Base-by-base conservation (phyloP, 2,329 filamentous ascomycete species). In the Sporothrix sp. region DNA sequence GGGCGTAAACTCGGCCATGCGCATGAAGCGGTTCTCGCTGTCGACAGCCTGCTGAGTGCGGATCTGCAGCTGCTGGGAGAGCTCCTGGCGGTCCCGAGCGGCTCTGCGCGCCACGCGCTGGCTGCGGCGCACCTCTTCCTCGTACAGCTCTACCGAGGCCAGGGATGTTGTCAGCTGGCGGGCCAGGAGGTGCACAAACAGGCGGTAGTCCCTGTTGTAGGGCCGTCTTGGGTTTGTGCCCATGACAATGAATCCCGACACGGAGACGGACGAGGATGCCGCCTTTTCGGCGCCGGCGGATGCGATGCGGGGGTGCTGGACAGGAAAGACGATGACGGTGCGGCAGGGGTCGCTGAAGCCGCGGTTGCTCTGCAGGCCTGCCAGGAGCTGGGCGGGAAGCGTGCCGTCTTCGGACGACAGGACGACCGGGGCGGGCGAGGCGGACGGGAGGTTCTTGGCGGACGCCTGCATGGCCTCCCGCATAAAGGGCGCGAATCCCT, bases 1-100 rank as follows among this genome's bases (percentile, higher is more conserved):
- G 0, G 87, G 87, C 0, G 85, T 84, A 56, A 88, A 87, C 61
- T 90, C 86, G 2, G 87, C 85, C 84, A 93, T 89, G 39, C 85
- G 75, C 1, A 85, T 87, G 62, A 93, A 93, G 52, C 84, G 83
- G 28, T 84, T 82, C 63, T 93, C 87, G 61, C 81, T 81, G 59
- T 83, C 79, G 37, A 75, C 71, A 0, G 78, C 77, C 59, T 83
- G 77, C 57, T 78, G 74, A 1, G 79, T 81, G 28, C 77, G 70
- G 16, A 84, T 72, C 38, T 81, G 80, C 13, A 93, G 72, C 61
- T 91, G 84, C 62, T 87, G 77, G 0, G 84, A 87, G 3, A 93
- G 74, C 59, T 88, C 82, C 57, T 87, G 84, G 2, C 84, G 80
- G 63, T 93, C 86, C 54, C 86, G 68, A 2, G 85, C 85, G 9